Evolutionary conservation across 805 yeast genomes (phyloP).

Genomic region (Teunomyces tritomae): DNA sequence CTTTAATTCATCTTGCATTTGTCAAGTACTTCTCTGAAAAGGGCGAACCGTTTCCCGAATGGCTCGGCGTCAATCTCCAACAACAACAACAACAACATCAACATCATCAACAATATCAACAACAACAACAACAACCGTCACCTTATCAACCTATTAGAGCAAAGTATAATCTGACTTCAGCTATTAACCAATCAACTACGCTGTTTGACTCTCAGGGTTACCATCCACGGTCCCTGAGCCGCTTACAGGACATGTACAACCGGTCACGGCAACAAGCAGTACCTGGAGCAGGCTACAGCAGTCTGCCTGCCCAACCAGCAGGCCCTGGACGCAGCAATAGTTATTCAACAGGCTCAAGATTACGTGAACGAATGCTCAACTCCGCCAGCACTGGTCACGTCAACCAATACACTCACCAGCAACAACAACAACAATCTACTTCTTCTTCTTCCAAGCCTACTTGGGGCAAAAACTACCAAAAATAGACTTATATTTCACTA

Average conservation of each 20-base stretch:
- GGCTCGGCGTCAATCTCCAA: conserved; percentile 34
- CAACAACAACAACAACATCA: conserved; percentile 10
- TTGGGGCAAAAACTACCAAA: conserved; percentile 21
- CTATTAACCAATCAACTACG: background rate
- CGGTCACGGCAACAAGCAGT: conserved; percentile 37
- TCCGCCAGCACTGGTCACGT: background rate
- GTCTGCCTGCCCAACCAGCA: conserved; percentile 15
- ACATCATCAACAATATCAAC: conserved; percentile 4
- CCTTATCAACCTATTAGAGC: conserved; percentile 11
- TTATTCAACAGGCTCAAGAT: conserved; percentile 21
- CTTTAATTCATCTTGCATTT: conserved; percentile 44
- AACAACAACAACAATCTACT: background rate
- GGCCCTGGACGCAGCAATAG: conserved; percentile 24
- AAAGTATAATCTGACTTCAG: background rate
- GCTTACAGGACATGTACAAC: conserved; percentile 40
- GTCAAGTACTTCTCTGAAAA: conserved; percentile 29
- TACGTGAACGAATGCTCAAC: conserved; percentile 28
- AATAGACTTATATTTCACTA: background rate
- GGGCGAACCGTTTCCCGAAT: conserved; percentile 39
- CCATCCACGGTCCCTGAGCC: conserved; percentile 32
- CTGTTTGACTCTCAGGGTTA: conserved; percentile 13
- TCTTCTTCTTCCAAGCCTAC: conserved; percentile 14
- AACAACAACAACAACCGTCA: conserved; percentile 9
- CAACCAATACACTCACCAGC: background rate
- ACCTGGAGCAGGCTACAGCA: conserved; percentile 31